Evolutionary conservation across 345 rosid species (phyloP).

Genomic region (Pistacia atlantica): DNA sequence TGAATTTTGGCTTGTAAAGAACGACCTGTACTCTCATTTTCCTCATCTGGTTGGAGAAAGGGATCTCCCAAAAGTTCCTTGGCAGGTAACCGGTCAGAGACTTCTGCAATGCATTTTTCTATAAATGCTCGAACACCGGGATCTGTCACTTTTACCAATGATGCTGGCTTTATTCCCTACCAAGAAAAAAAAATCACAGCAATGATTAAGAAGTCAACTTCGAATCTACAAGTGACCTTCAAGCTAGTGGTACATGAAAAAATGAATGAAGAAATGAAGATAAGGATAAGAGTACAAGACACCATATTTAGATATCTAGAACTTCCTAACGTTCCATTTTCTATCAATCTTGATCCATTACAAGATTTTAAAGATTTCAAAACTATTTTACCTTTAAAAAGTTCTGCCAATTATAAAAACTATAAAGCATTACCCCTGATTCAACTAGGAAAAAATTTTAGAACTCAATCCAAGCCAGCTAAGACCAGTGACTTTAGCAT

Average conservation of each 20-base stretch:
- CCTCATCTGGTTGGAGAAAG: conserved; percentile 67
- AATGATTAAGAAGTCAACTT: conserved; percentile 12
- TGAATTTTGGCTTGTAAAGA: conserved; percentile 31
- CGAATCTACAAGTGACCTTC: background rate
- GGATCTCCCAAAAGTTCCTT: conserved; percentile 87
- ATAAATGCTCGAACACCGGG: conserved; percentile 68
- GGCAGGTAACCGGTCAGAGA: conserved; percentile 73
- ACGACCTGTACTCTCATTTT: conserved; percentile 42
- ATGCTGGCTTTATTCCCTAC: conserved; percentile 94
- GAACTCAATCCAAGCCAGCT: no score
- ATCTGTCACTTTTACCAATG: conserved; percentile 78
- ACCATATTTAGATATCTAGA: background rate
- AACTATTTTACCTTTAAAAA: background rate
- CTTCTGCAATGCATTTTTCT: conserved; percentile 86
- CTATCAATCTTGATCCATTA: background rate
- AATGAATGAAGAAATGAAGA: background rate
- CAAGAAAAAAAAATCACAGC: conserved; percentile 17
- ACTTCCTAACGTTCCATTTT: background rate
- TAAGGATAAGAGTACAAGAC: background rate
- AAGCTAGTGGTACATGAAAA: background rate
- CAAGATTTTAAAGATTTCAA: conserved; percentile 6
- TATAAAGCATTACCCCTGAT: no score
- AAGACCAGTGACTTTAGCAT: no score
- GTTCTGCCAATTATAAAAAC: background rate
- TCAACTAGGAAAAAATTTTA: no score